Conservation (phyloP, 1,284 basidiomycete genomes). For the Ustilago crameri region DNA sequence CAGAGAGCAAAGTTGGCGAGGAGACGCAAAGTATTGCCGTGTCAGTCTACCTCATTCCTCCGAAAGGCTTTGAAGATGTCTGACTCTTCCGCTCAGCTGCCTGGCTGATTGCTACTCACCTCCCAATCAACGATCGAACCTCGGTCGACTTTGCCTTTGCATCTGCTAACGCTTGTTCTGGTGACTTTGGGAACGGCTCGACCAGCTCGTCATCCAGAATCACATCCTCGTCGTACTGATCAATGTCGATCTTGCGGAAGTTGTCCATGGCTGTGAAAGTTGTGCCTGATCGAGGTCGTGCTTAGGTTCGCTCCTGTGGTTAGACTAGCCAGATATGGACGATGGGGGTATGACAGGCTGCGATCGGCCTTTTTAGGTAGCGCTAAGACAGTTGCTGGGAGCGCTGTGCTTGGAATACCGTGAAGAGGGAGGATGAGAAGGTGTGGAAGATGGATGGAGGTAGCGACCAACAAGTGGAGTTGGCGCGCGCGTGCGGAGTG, state of each 20-base stretch:
- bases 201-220: constrained; percentile 82
- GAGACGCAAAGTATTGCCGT: too few species aligned
- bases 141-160: constrained; percentile 79
- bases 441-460: constrained; percentile 4
- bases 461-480: constrained; percentile 2
- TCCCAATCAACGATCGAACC: constrained; percentile 74
- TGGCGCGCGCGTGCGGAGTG: constrained; percentile 4
- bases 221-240: constrained; percentile 90
- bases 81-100: not conserved
- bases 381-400: not conserved
- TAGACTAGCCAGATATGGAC: too few species aligned
- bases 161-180: constrained; percentile 79
- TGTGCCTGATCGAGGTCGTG: not conserved
- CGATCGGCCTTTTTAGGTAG: not conserved
- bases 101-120: constrained; percentile 37
- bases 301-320: too few species aligned
- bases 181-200: constrained; percentile 83
- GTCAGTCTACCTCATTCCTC: not conserved
- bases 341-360: too few species aligned
- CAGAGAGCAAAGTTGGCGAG: not conserved
- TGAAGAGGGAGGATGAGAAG: not conserved
- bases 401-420: not conserved
- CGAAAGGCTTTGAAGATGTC: too few species aligned
- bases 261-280: constrained; percentile 42
- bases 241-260: constrained; percentile 94